Evolutionary conservation across 2,329 filamentous ascomycete species (phyloP).

Genomic region (Trichoderma afroharzianum): DNA sequence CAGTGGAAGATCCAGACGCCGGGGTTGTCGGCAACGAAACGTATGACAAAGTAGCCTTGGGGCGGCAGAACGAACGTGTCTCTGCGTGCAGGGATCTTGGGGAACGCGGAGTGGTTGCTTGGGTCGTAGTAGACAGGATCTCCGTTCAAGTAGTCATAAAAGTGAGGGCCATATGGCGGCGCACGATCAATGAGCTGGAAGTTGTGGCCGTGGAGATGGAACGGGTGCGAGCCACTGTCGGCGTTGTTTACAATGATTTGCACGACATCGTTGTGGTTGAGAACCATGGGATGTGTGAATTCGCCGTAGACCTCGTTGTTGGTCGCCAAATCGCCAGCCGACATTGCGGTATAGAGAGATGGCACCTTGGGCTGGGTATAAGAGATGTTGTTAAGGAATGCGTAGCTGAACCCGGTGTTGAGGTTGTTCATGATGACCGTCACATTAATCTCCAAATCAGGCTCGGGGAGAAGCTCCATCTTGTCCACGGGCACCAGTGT

Average conservation of each 20-base stretch:
- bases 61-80: slow-evolving; percentile 48
- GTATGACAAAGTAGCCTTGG: slow-evolving; percentile 46
- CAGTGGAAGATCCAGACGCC: slow-evolving; percentile 39
- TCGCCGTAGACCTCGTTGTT: slow-evolving; percentile 22
- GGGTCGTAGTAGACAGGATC: slow-evolving; percentile 14
- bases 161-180: background rate
- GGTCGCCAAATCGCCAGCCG: slow-evolving; percentile 35
- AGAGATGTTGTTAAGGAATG: slow-evolving; percentile 60
- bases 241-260: slow-evolving; percentile 14
- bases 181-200: slow-evolving; percentile 25
- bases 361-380: slow-evolving; percentile 64
- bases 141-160: background rate
- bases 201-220: slow-evolving; percentile 38
- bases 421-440: slow-evolving; percentile 51
- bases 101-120: slow-evolving; percentile 22
- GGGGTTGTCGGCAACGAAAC: slow-evolving; percentile 45
- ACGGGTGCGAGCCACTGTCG: slow-evolving; percentile 29
- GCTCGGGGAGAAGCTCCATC: slow-evolving; percentile 43
- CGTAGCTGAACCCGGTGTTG: slow-evolving; percentile 50
- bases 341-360: slow-evolving; percentile 63
- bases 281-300: slow-evolving; percentile 39
- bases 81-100: slow-evolving; percentile 42
- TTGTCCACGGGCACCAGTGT: slow-evolving; percentile 52
- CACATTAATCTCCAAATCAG: slow-evolving; percentile 49
- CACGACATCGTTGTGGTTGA: slow-evolving; percentile 17